These are phyloP conservation scores for Osmanthus fragrans DNA, from an alignment of 257 asterid species.

Conservation along the genomic window DNA sequence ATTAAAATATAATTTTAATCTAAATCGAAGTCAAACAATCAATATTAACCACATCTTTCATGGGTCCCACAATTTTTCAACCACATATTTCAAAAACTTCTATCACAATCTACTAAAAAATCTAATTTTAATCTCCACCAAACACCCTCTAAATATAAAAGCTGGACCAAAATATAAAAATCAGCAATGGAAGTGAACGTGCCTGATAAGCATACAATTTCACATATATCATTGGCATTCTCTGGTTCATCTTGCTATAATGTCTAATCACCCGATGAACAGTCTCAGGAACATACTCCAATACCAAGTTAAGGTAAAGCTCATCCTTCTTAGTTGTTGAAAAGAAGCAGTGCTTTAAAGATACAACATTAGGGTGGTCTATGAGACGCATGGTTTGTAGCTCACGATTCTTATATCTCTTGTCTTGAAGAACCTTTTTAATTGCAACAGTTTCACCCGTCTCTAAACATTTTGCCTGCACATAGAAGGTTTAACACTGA, in stretches of 20 bases:
- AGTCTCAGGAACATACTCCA: conserved; percentile 89
- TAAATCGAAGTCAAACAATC: too few species aligned
- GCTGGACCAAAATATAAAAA: not conserved
- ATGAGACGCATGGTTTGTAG: conserved; percentile 82
- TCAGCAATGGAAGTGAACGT: not conserved
- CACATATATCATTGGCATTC: conserved; percentile 80
- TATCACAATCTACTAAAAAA: too few species aligned
- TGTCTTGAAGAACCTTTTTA: conserved; percentile 87
- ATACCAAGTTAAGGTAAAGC: conserved; percentile 76
- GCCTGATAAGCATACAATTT: conserved; percentile 88
- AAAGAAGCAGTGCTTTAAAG: conserved; percentile 72
- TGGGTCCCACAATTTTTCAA: too few species aligned
- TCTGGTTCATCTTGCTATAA: conserved; percentile 76
- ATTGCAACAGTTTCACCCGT: conserved; percentile 90
- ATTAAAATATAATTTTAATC: too few species aligned
- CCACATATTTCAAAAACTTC: too few species aligned
- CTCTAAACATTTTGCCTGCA: conserved; percentile 84
- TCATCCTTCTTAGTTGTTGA: conserved; percentile 79
- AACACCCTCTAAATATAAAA: too few species aligned
- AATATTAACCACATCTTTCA: too few species aligned
- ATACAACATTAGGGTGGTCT: conserved; percentile 78
- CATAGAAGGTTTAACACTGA: not conserved
- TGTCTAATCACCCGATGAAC: conserved; percentile 79
- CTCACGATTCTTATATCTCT: conserved; percentile 87
- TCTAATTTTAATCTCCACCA: too few species aligned